Conservation (phyloP, 257 asterid genomes). For the Solanum pinnatisectum region DNA sequence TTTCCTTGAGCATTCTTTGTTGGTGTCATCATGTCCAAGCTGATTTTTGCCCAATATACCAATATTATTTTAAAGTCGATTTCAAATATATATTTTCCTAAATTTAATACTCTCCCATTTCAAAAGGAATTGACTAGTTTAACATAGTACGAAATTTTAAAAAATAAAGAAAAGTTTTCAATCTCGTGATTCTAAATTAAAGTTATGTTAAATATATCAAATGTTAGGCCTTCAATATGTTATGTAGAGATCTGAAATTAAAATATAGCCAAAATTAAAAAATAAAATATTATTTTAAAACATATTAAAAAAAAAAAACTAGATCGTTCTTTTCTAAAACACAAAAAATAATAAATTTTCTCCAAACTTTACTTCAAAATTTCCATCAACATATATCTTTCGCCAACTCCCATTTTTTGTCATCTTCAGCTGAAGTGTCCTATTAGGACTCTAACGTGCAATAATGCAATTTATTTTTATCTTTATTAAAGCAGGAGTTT, state of each 20-base stretch:
- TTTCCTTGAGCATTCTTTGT: neutral
- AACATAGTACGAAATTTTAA: accelerated
- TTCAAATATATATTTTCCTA: neutral
- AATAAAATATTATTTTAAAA: too few relatives aligned
- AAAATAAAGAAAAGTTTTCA: accelerated
- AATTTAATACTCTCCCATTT: neutral
- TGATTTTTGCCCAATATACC: neutral
- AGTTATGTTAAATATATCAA: too few relatives aligned
- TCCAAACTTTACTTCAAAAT: neutral
- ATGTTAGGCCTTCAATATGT: too few relatives aligned
- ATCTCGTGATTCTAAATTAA: too few relatives aligned
- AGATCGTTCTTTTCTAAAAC: neutral
- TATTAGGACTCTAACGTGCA: neutral
- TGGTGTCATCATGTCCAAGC: neutral
- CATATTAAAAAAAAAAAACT: too few relatives aligned
- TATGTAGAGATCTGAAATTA: too few relatives aligned
- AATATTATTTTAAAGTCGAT: neutral
- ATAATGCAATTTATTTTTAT: neutral
- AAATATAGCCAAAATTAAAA: too few relatives aligned
- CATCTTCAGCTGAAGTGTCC: neutral
- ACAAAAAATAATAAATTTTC: neutral
- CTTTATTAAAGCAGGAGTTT: neutral
- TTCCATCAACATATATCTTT: neutral
- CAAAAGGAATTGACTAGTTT: too few relatives aligned
- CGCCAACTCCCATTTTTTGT: neutral